Evolutionary conservation across 2,329 filamentous ascomycete species (phyloP).

Genomic region (Ramularia collo-cygni): DNA sequence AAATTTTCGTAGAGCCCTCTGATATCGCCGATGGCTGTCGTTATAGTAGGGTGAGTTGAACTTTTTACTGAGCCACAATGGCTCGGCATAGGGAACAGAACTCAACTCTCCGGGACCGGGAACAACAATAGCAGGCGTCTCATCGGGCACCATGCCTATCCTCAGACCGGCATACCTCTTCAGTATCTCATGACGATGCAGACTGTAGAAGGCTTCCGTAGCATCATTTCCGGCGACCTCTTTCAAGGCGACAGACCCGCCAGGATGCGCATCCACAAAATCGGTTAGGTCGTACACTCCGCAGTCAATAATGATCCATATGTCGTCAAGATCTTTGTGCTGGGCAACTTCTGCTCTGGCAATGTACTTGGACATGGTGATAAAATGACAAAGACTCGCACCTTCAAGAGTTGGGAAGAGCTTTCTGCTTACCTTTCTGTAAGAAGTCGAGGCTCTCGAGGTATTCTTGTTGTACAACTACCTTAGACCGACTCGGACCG

Average conservation of each 20-base stretch:
- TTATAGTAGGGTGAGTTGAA: slow-evolving; percentile 78
- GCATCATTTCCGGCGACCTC: slow-evolving; percentile 78
- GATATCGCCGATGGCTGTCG: slow-evolving; percentile 63
- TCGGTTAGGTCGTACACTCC: slow-evolving; percentile 82
- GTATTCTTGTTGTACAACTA: too few relatives aligned
- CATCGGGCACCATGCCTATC: slow-evolving; percentile 67
- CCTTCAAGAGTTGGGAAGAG: too few relatives aligned
- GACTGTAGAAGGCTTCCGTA: slow-evolving; percentile 80
- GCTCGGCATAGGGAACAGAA: slow-evolving; percentile 75
- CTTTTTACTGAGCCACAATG: slow-evolving; percentile 68
- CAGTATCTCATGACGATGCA: slow-evolving; percentile 85
- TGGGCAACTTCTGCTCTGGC: too few relatives aligned
- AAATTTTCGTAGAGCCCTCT: slow-evolving; percentile 65
- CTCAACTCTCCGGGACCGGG: slow-evolving; percentile 65
- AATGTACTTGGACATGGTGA: too few relatives aligned
- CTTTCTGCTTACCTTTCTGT: too few relatives aligned
- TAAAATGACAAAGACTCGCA: too few relatives aligned
- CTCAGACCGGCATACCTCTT: slow-evolving; percentile 68
- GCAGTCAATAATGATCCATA: slow-evolving; percentile 81
- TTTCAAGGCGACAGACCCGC: slow-evolving; percentile 65
- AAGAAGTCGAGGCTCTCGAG: too few relatives aligned
- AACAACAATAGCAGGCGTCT: slow-evolving; percentile 66
- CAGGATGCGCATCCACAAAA: slow-evolving; percentile 78
- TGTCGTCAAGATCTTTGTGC: slow-evolving; percentile 66
- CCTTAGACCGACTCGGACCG: too few relatives aligned